Evolutionary conservation across 2,329 filamentous ascomycete genomes (phyloP), one percentile per base, ranked within the genome.

Genomic region (Epichloe gansuensis): DNA sequence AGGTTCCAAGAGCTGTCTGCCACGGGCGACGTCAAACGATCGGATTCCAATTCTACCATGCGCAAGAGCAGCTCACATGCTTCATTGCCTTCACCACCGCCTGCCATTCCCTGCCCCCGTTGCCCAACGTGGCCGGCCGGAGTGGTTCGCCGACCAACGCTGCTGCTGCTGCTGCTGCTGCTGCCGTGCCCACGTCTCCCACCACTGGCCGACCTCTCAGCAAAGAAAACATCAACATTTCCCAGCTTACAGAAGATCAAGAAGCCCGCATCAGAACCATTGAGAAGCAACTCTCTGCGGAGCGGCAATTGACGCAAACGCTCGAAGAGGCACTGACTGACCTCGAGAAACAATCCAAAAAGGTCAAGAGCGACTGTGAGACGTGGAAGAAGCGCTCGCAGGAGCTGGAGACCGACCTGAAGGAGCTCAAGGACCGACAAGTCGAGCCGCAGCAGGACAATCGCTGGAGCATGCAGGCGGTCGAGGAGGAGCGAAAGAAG

Each of bases 401-500:
- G 63, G 79, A 85, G 54, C 76, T 91, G 41, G 90, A 95, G 67
- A 65, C 72, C 37, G 86, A 89, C 75, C 79, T 83, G 57, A 83
- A 82, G 67, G 80, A 83, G 55, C 74, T 83, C 59, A 79, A 77
- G 67, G 76, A 80, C 15, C 68, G 69, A 5, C 66, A 68, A n/a
- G 61, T 63, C 3, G 74, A 75, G 60, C 70, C 76, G 1, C 69
- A 70, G 53, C 72, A 73, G 53, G 78, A 83, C 63, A 73, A 75
- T 63, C 72, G 81, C 52, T 84, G 79, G 79, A 85, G 81, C 57
- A 78, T 97, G 60, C 89, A 95, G 67, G 88, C 90, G 56, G 88
- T 97, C 23, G 94, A 98, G 67, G 91, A 98, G 70, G 93, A 98
- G 77, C 82, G 91, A 61, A 91, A 88, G 73, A 94, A 95, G 72